These are phyloP conservation scores for Lentinus polychrous DNA, from an alignment of 1,284 basidiomycete genomes.

Conservation along the genomic window DNA sequence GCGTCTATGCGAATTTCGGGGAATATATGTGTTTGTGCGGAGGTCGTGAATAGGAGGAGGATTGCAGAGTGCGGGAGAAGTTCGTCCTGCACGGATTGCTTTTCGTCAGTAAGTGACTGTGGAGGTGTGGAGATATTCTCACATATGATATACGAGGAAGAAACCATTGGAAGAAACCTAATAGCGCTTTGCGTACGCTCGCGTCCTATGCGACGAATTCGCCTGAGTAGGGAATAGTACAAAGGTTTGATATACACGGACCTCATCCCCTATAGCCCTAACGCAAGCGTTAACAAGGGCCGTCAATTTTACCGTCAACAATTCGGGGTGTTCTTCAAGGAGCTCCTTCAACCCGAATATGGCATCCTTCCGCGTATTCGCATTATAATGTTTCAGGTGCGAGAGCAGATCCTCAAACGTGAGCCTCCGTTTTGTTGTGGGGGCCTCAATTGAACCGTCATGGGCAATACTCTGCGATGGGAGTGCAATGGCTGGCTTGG, in stretches of 20 bases:
- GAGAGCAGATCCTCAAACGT: constrained; percentile 75
- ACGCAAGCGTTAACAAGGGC: constrained; percentile 62
- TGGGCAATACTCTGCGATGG: constrained; percentile 74
- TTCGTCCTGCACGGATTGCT: constrained; percentile 43
- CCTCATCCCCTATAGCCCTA: constrained; percentile 78
- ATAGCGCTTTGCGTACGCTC: constrained; percentile 53
- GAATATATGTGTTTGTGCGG: constrained; percentile 92
- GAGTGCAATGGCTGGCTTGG: constrained; percentile 74
- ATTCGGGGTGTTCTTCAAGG: constrained; percentile 54
- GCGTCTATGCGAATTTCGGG: constrained; percentile 92
- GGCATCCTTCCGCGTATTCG: constrained; percentile 73
- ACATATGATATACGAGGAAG: constrained; percentile 61
- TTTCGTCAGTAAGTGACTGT: constrained; percentile 1
- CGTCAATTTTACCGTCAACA: constrained; percentile 54
- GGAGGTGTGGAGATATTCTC: constrained; percentile 13
- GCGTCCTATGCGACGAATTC: constrained; percentile 41
- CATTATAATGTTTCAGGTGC: constrained; percentile 82
- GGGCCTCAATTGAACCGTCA: constrained; percentile 45
- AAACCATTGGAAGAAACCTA: constrained; percentile 65
- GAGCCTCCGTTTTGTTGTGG: constrained; percentile 72
- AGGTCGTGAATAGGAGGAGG: constrained; percentile 81
- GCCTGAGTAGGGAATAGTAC: constrained; percentile 4
- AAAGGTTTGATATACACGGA: constrained; percentile 23
- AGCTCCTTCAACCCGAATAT: constrained; percentile 81
- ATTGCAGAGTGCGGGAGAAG: constrained; percentile 66